Conservation (phyloP, 2,329 filamentous ascomycete genomes). For the Neofusicoccum kwambonambiense region DNA sequence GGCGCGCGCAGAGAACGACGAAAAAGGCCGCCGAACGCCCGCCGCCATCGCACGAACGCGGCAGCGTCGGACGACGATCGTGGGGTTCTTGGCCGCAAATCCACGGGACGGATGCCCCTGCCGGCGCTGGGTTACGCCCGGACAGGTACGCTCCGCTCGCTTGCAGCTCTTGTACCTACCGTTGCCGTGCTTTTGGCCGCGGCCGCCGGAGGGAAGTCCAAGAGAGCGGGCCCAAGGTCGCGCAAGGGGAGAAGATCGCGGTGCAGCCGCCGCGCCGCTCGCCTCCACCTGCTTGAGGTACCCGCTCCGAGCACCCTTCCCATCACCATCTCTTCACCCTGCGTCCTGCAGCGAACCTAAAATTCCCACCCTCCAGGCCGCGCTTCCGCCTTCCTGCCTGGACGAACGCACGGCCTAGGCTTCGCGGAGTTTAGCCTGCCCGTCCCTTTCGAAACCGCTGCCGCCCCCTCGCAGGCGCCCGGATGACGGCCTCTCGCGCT, state of each 20-base stretch:
- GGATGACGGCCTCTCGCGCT: too few species aligned
- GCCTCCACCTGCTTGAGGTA: neutral
- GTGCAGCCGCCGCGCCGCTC: neutral
- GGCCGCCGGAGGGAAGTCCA: neutral
- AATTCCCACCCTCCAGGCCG: neutral
- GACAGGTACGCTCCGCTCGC: neutral
- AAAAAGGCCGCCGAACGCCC: neutral
- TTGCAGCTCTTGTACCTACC: neutral
- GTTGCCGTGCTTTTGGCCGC: too few species aligned
- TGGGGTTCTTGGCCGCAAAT: neutral
- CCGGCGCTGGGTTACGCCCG: neutral
- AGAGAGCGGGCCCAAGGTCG: neutral
- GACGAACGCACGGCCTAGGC: too few species aligned
- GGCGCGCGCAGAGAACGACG: too few species aligned
- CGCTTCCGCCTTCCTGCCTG: too few species aligned
- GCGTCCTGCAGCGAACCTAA: conserved; percentile 4
- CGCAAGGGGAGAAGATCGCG: neutral
- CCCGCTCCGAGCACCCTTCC: too few species aligned
- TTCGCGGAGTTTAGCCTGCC: too few species aligned
- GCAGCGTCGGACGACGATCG: neutral
- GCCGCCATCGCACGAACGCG: neutral
- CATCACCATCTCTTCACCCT: neutral
- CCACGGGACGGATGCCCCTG: neutral
- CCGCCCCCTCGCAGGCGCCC: neutral
- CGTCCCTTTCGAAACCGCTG: neutral